A percentile compares a stretch with the other conserved stretches of the same genome.
Conservation (phyloP, 73 alveolate genomes). For the Paramecium tetraurelia region DNA sequence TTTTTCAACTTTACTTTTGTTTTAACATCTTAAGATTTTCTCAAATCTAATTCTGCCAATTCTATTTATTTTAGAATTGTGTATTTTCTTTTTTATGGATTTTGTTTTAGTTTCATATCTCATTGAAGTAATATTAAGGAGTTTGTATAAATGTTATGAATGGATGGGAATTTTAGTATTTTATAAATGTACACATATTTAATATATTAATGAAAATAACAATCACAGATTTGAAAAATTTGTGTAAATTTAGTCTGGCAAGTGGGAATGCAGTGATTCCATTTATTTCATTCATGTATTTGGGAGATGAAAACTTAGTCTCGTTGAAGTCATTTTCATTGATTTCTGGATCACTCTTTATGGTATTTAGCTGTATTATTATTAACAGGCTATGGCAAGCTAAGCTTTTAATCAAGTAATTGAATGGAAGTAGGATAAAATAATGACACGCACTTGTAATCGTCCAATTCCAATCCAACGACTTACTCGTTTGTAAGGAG, state of each 20-base stretch:
- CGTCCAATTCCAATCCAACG: conserved; percentile 75
- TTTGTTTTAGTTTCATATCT: no score
- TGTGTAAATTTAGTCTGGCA: neutral
- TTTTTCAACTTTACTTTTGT: no score
- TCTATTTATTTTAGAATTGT: no score
- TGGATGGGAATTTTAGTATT: neutral
- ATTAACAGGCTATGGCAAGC: conserved; percentile 58
- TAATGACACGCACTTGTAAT: conserved; percentile 77
- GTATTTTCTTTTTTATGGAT: no score
- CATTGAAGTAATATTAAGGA: no score
- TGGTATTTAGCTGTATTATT: neutral
- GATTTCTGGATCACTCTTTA: conserved; percentile 9
- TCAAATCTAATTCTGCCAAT: neutral
- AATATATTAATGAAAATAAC: neutral
- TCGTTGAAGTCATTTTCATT: neutral
- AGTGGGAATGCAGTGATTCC: conserved; percentile 40
- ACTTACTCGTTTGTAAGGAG: conserved; percentile 59
- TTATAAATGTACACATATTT: neutral
- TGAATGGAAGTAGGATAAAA: conserved; percentile 68
- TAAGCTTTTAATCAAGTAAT: conserved; percentile 74
- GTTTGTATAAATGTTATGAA: neutral
- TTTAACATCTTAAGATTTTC: no score
- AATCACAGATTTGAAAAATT: neutral
- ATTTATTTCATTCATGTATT: neutral
- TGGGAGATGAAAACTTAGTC: neutral